A percentile compares a stretch with the other conserved stretches of the same genome.
phyloP scores from a whole-genome alignment of 345 rosid species.

The Salix udensis region DNA sequence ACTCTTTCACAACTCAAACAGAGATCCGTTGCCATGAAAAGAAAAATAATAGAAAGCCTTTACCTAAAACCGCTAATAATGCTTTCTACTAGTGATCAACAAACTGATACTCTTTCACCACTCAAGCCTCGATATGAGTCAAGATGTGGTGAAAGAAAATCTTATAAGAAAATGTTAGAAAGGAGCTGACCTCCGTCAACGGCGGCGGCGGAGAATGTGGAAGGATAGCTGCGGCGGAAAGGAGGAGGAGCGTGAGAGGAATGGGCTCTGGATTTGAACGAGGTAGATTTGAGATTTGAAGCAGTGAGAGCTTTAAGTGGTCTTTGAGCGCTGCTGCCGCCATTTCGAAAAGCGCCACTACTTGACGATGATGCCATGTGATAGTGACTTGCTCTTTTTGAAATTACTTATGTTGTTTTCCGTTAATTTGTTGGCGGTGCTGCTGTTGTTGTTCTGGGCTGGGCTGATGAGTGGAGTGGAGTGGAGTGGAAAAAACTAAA shows the following conservation, averaged over 20 bases:
- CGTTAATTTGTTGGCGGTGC: not conserved
- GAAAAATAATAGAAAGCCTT: not conserved
- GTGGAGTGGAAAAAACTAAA: not conserved
- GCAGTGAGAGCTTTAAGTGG: constrained; percentile 36
- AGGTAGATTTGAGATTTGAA: constrained; percentile 58
- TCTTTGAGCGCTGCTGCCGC: constrained; percentile 41
- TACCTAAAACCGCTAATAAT: not conserved
- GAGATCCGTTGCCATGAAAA: not conserved
- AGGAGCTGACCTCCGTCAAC: constrained; percentile 60
- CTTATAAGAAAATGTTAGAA: not conserved
- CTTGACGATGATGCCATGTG: constrained; percentile 47
- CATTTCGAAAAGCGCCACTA: constrained; percentile 45
- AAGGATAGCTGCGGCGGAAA: constrained; percentile 64
- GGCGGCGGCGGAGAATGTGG: constrained; percentile 27
- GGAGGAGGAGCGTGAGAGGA: constrained; percentile 38
- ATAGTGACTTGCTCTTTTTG: not conserved
- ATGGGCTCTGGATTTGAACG: constrained; percentile 66
- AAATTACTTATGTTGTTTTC: not conserved
- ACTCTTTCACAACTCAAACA: not conserved
- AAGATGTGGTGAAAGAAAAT: not conserved
- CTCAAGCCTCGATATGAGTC: not conserved
- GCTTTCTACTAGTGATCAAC: not conserved
- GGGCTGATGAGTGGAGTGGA: not conserved
- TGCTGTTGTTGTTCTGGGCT: not conserved
- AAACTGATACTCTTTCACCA: not conserved